phyloP scores from a whole-genome alignment of 2,329 filamentous ascomycete species.

The Thielaviopsis euricoi region DNA sequence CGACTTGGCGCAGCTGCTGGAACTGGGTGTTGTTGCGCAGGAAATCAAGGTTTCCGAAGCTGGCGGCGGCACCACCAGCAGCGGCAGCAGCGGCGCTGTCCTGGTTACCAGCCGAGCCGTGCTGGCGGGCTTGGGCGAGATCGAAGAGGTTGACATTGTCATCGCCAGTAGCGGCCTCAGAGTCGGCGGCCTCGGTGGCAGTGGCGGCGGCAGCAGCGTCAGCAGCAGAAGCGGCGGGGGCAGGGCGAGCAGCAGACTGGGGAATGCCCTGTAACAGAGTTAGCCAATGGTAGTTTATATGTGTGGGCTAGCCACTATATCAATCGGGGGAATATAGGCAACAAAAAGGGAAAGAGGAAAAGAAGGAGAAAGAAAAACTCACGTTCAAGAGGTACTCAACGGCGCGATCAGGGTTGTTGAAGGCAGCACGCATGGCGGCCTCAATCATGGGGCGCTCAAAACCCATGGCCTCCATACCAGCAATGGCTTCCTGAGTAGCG shows the following conservation, averaged over 20 bases:
- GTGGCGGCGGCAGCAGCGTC: slow-evolving; percentile 27
- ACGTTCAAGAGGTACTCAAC: slow-evolving; percentile 90
- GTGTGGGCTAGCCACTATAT: background rate
- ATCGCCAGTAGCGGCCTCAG: slow-evolving; percentile 32
- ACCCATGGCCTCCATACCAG: slow-evolving; percentile 95
- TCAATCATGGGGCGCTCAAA: slow-evolving; percentile 82
- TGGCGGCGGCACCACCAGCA: slow-evolving; percentile 33
- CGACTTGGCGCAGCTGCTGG: slow-evolving; percentile 90
- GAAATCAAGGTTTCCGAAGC: slow-evolving; percentile 74
- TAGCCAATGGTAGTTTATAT: background rate
- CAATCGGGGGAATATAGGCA: no score
- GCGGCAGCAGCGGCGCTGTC: slow-evolving; percentile 20
- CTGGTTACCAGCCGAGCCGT: slow-evolving; percentile 26
- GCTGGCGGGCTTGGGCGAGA: slow-evolving; percentile 54
- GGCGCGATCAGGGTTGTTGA: slow-evolving; percentile 90
- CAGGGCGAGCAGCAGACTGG: slow-evolving; percentile 51
- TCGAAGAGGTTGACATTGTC: slow-evolving; percentile 81
- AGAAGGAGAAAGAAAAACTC: slow-evolving; percentile 20
- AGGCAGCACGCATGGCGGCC: slow-evolving; percentile 86
- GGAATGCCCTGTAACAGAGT: slow-evolving; percentile 58
- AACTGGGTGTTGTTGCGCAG: slow-evolving; percentile 92
- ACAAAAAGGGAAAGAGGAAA: background rate
- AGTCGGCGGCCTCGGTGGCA: slow-evolving; percentile 22
- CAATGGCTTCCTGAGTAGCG: slow-evolving; percentile 65
- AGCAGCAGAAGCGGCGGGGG: slow-evolving; percentile 22